A percentile compares a stretch with the other conserved stretches of the same genome.
Conservation (phyloP, 2,329 filamentous ascomycete species). For the Colletotrichum somersetense region DNA sequence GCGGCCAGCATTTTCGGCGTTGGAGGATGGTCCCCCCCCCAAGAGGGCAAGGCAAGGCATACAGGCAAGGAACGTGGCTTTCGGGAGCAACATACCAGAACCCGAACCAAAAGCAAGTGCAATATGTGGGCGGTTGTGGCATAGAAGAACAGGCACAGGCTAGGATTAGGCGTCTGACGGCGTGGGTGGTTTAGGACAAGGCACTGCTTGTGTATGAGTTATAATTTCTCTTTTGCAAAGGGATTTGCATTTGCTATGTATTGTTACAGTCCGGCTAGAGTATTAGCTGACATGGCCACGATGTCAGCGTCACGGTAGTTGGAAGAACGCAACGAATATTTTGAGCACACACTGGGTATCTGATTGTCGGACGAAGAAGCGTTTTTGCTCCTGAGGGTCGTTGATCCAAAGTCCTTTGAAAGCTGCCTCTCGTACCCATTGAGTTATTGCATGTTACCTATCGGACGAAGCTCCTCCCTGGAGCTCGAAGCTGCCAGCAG, state of each 20-base stretch:
- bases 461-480: constrained; percentile 14
- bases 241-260: constrained; percentile 42
- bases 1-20: constrained; percentile 41
- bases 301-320: constrained; percentile 34
- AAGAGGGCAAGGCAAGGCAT: constrained; percentile 30
- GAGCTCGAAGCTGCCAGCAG: constrained; percentile 4
- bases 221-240: constrained; percentile 41
- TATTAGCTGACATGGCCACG: constrained; percentile 26
- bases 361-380: neutral
- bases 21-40: constrained; percentile 38
- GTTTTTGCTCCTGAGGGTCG: neutral
- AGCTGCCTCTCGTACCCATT: neutral
- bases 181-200: constrained; percentile 27
- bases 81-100: constrained; percentile 31
- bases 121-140: constrained; percentile 22
- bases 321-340: constrained; percentile 37
- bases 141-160: constrained; percentile 33
- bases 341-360: constrained; percentile 9
- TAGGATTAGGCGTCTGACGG: constrained; percentile 24
- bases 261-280: constrained; percentile 39
- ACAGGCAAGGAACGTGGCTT: constrained; percentile 24
- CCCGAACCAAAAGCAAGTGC: constrained; percentile 29
- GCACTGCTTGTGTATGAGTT: constrained; percentile 41
- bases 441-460: neutral
- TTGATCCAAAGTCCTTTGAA: neutral